phyloP scores from a whole-genome alignment of 2,329 filamentous ascomycete species.

The Ophiocordyceps australis region DNA sequence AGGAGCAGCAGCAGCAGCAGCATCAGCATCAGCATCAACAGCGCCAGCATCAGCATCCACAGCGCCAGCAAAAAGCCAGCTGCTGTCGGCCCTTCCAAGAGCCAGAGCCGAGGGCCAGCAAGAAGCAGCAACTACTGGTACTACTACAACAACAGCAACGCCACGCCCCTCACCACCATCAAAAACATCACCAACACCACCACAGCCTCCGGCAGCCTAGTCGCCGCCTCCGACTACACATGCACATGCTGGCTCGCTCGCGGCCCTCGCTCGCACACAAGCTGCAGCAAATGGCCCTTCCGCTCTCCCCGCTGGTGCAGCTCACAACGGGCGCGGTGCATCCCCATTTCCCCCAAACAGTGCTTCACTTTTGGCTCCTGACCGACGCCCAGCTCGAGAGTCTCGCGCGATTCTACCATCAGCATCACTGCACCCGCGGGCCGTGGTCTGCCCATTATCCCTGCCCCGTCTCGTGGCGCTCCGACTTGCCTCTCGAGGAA shows the following conservation, averaged over 20 bases:
- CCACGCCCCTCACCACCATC: neutral
- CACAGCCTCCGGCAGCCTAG: neutral
- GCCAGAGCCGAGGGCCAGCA: too few relatives aligned
- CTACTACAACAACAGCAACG: too few relatives aligned
- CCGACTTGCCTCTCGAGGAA: constrained; percentile 36
- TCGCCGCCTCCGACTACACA: neutral
- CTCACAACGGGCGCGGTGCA: constrained; percentile 43
- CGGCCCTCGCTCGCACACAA: constrained; percentile 40
- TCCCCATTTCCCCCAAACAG: constrained; percentile 43
- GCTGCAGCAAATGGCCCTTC: constrained; percentile 45
- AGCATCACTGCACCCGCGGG: constrained; percentile 39
- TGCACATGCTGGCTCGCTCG: constrained; percentile 5
- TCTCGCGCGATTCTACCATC: constrained; percentile 57
- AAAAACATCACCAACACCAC: neutral
- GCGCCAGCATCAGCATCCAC: too few relatives aligned
- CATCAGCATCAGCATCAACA: too few relatives aligned
- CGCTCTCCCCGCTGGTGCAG: constrained; percentile 48
- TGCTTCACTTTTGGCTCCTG: constrained; percentile 57
- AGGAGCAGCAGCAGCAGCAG: too few relatives aligned
- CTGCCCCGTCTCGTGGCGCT: constrained; percentile 45
- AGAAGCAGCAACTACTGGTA: too few relatives aligned
- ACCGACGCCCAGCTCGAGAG: constrained; percentile 52
- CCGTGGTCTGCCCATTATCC: constrained; percentile 44
- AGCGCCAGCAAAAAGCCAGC: too few relatives aligned
- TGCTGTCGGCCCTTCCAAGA: too few relatives aligned